Base-by-base conservation (phyloP, 2,329 filamentous ascomycete genomes). In the Colletotrichum somersetense region DNA sequence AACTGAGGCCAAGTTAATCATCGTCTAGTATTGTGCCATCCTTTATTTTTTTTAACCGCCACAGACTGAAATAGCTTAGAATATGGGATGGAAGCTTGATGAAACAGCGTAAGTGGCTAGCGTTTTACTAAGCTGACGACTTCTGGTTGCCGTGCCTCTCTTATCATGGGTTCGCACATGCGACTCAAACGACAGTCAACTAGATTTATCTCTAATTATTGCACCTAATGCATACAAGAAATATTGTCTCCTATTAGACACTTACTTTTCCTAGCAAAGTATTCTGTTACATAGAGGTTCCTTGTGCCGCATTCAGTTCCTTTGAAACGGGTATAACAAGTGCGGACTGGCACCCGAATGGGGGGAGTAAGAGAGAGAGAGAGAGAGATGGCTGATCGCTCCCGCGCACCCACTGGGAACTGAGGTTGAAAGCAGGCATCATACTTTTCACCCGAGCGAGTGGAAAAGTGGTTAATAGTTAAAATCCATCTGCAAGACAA, bases 281-380 rank as follows among this genome's bases (percentile, higher is more conserved):
- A 44, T 18, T 8, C 5, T 44, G 1, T n/a, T 10, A 10, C 18
- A 46, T 10, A 20, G 18, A 6, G 20, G 18, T n/a, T 46, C 1
- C 18, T 46, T 1, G 18, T 11, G 2, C 3, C 10, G 1, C 0
- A 2, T 4, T 46, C 8, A n/a, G 18, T 10, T 20, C 7, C 44
- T n/a, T 18, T 46, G 7, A n/a, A 26, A 26, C 26, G 2, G 26
- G 26, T 26, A 3, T 26, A 26, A 26, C 26, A 26, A 26, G 26
- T 26, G 26, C 26, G 26, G 26, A 26, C 26, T 26, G 26, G 26
- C 26, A 26, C 26, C 3, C 26, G 26, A 26, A n/a, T n/a, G n/a
- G n/a, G n/a, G n/a, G n/a, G n/a, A n/a, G n/a, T n/a, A n/a, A n/a
- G n/a, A n/a, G n/a, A n/a, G n/a, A 26, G 26, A 26, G 26, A 26